Conservation (phyloP, 805 yeast genomes). For the Yamadazyma scolyti region DNA sequence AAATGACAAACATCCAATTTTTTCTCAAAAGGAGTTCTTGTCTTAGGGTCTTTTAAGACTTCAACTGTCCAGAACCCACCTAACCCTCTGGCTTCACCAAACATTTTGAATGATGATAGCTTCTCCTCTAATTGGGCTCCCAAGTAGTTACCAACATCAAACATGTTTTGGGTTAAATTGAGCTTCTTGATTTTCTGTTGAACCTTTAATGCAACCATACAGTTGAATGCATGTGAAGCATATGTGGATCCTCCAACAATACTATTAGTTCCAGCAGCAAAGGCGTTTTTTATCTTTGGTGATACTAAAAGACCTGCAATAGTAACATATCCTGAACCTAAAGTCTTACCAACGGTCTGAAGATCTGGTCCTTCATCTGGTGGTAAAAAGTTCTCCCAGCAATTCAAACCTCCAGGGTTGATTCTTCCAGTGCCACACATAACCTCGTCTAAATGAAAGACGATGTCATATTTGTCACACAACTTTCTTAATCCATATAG, state of each 20-base stretch:
- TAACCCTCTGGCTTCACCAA: constrained; percentile 61
- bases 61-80: constrained; percentile 61
- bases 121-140: constrained; percentile 26
- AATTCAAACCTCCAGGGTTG: constrained; percentile 21
- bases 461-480: constrained; percentile 28
- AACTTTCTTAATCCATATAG: constrained; percentile 23
- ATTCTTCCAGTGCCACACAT: constrained; percentile 36
- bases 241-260: constrained; percentile 24
- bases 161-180: constrained; percentile 36
- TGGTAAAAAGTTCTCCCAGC: constrained; percentile 27
- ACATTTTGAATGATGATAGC: constrained; percentile 16
- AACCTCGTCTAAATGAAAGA: constrained; percentile 30
- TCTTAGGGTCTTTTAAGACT: constrained; percentile 48
- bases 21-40: constrained; percentile 47
- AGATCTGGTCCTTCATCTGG: constrained; percentile 25
- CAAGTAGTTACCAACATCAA: constrained; percentile 40
- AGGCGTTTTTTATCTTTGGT: constrained; percentile 20
- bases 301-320: constrained; percentile 28
- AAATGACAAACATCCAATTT: constrained; percentile 30
- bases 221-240: constrained; percentile 23
- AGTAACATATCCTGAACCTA: constrained; percentile 28
- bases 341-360: constrained; percentile 29
- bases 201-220: constrained; percentile 23
- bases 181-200: constrained; percentile 29
- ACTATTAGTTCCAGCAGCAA: constrained; percentile 15